phyloP scores from a whole-genome alignment of 257 asterid genomes.

The Perilla frutescens region DNA sequence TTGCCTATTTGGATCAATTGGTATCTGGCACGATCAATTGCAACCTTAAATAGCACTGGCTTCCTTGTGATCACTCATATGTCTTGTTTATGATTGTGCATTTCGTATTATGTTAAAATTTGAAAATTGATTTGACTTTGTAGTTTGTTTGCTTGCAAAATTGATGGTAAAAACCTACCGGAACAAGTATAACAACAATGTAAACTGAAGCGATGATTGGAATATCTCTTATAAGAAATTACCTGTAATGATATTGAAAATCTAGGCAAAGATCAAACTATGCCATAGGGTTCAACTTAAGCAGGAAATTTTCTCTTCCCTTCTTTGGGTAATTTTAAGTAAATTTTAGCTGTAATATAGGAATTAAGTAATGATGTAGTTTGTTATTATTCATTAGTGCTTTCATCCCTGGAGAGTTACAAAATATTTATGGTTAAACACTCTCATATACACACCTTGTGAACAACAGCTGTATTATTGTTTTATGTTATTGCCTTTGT shows the following conservation, averaged over 20 bases:
- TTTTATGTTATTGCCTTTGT: not conserved
- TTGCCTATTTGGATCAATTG: not conserved
- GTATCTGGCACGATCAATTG: too few species aligned
- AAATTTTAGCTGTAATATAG: not conserved
- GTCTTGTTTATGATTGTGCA: not conserved
- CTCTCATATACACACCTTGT: not conserved
- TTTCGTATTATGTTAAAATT: conserved; percentile 3
- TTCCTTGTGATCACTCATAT: not conserved
- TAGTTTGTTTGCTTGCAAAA: not conserved
- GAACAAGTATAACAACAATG: not conserved
- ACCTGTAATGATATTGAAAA: not conserved
- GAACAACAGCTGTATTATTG: not conserved
- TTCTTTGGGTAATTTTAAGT: not conserved
- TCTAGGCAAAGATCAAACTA: not conserved
- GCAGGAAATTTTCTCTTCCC: not conserved
- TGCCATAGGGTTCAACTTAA: not conserved
- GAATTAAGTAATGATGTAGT: not conserved
- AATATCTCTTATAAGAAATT: not conserved
- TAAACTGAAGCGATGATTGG: too few species aligned
- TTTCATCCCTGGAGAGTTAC: not conserved
- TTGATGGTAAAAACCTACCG: not conserved
- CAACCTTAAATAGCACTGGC: not conserved
- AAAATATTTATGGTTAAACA: not conserved
- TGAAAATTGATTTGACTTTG: not conserved
- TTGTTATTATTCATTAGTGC: not conserved